Evolutionary conservation across 331 rosid species (phyloP).

Genomic region (Dryas integrifolia): DNA sequence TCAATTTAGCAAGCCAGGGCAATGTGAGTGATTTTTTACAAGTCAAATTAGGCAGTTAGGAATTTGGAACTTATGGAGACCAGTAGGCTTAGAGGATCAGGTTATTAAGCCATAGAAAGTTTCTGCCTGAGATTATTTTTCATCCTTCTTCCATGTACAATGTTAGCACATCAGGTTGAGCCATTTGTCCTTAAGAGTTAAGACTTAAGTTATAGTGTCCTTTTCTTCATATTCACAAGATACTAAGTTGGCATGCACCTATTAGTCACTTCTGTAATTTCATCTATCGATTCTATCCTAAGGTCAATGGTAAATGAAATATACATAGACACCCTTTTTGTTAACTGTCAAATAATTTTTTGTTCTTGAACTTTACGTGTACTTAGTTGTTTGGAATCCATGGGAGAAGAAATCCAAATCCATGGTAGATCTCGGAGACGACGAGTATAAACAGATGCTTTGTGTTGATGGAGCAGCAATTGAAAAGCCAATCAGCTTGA

Average conservation of each 20-base stretch:
- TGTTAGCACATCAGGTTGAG: too few relatives aligned
- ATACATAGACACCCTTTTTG: neutral
- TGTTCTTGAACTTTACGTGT: constrained; percentile 3
- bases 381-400: constrained; percentile 90
- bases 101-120: neutral
- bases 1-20: too few relatives aligned
- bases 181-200: neutral
- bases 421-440: constrained; percentile 72
- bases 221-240: neutral
- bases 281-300: neutral
- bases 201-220: neutral
- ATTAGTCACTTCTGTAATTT: neutral
- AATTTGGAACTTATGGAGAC: too few relatives aligned
- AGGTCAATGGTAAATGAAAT: neutral
- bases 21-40: too few relatives aligned
- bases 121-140: too few relatives aligned
- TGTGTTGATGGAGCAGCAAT: constrained; percentile 87
- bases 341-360: neutral
- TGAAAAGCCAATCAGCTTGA: constrained; percentile 69
- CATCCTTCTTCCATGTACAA: too few relatives aligned
- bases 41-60: too few relatives aligned
- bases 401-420: constrained; percentile 79
- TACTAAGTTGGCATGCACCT: neutral
- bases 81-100: neutral
- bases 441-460: constrained; percentile 82